Conservation (phyloP, 148 eudicot species). For the Camellia sinensis region DNA sequence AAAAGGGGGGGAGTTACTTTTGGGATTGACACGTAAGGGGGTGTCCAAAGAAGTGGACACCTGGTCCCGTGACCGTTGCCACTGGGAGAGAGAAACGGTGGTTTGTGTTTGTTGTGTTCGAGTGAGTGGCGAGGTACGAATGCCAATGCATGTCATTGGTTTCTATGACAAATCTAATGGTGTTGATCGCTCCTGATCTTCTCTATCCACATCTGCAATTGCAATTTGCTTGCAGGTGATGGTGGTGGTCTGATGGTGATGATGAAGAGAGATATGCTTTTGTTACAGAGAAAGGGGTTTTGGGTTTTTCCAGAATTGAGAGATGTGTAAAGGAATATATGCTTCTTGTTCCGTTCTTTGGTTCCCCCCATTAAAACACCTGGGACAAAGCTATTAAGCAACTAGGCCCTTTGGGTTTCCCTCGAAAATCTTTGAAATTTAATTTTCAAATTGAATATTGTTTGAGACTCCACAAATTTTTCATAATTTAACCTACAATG, state of each 20-base stretch:
- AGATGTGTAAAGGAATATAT: not conserved
- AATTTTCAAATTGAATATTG: too few relatives aligned
- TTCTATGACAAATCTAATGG: conserved; percentile 7
- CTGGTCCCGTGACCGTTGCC: conserved; percentile 11
- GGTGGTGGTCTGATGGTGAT: not conserved
- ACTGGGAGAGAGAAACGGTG: not conserved
- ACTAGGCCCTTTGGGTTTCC: too few relatives aligned
- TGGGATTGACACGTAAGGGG: conserved; percentile 21
- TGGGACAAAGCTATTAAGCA: too few relatives aligned
- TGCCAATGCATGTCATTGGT: not conserved
- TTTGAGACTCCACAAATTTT: too few relatives aligned
- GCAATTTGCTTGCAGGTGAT: not conserved
- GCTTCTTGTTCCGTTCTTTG: too few relatives aligned
- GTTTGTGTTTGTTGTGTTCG: not conserved
- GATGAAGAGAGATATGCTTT: not conserved
- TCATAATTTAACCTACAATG: too few relatives aligned
- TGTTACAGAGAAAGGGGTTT: not conserved
- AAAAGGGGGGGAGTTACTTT: conserved; percentile 7
- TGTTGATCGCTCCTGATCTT: not conserved
- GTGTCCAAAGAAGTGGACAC: conserved; percentile 17
- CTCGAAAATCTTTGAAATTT: too few relatives aligned
- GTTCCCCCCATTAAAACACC: too few relatives aligned
- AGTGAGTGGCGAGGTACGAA: conserved; percentile 4
- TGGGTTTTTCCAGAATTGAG: not conserved
- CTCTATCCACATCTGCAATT: not conserved